phyloP scores from a whole-genome alignment of 345 rosid genomes.

The Psidium guajava region DNA sequence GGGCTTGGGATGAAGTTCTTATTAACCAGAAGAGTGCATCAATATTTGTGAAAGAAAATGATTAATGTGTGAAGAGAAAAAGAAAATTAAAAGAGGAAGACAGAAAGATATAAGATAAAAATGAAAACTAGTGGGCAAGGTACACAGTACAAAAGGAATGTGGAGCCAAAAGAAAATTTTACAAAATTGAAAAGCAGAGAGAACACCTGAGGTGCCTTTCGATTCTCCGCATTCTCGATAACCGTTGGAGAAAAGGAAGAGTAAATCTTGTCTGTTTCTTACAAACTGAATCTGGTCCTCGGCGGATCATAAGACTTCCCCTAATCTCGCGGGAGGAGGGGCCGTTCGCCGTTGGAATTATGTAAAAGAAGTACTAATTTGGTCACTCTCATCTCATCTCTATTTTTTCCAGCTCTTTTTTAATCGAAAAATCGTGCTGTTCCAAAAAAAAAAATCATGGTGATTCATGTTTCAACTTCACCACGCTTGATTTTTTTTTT shows the following conservation, averaged over 20 bases:
- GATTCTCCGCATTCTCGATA: not conserved
- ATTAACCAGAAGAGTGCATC: not conserved
- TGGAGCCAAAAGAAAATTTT: not conserved
- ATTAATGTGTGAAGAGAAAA: not conserved
- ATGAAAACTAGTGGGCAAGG: not conserved
- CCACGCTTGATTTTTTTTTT: no score
- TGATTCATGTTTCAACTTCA: no score
- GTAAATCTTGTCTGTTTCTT: not conserved
- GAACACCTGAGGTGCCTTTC: not conserved
- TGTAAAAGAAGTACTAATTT: not conserved
- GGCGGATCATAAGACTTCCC: not conserved
- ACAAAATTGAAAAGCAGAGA: no score
- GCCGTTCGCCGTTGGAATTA: not conserved
- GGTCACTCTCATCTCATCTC: not conserved
- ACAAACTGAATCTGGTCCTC: not conserved
- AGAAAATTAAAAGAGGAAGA: not conserved
- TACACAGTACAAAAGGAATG: not conserved
- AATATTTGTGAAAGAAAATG: no score
- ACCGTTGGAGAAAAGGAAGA: not conserved
- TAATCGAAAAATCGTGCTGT: no score
- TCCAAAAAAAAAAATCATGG: no score
- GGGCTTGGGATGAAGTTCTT: not conserved
- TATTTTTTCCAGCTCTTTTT: not conserved
- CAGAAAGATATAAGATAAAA: not conserved
- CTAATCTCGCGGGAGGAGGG: not conserved